Conservation (phyloP, 176 grass and related monocot species). For the Oryza glaberrima region DNA sequence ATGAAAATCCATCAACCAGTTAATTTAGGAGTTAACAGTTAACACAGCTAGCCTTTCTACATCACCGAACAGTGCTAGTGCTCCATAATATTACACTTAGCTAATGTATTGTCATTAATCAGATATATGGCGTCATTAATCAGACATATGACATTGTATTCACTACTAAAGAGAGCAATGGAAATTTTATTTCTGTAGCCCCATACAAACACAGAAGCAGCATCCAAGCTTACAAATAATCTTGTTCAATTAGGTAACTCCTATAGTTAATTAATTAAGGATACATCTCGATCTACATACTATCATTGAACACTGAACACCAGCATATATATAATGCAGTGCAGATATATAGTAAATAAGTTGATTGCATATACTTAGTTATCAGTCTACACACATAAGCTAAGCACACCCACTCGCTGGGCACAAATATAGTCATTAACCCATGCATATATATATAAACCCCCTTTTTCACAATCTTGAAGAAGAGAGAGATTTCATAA, state of each 20-base stretch:
- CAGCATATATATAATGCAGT: neutral
- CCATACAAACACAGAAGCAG: neutral
- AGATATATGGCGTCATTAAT: no score
- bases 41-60: no score
- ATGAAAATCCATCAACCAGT: no score
- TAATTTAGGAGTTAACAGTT: no score
- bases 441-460: neutral
- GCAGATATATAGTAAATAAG: neutral
- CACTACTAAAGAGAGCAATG: neutral
- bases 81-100: no score
- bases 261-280: neutral
- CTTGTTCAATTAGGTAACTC: constrained; percentile 14
- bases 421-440: constrained; percentile 9
- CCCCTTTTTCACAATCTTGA: neutral
- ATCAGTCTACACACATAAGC: constrained; percentile 31
- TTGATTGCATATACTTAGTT: neutral
- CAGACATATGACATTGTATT: no score
- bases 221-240: neutral
- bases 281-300: neutral
- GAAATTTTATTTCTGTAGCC: neutral
- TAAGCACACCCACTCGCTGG: constrained; percentile 8
- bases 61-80: no score
- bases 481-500: constrained; percentile 25
- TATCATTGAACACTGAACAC: neutral
- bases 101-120: no score